phyloP scores from a whole-genome alignment of 257 asterid genomes.

The Nicotiana knightiana region DNA sequence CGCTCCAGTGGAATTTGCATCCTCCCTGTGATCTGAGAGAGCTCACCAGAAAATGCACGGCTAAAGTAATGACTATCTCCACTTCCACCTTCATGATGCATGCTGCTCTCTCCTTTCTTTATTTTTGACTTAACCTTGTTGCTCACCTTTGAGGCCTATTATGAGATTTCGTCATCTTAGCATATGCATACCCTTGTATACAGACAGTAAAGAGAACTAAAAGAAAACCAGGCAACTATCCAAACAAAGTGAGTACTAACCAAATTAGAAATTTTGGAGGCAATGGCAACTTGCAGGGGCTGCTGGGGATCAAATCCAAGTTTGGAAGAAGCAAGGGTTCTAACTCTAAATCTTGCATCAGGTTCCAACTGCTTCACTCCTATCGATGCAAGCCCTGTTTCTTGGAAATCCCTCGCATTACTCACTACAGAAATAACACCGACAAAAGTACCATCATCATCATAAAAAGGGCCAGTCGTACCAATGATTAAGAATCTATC shows the following conservation, averaged over 20 bases:
- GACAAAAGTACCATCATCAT: constrained; percentile 61
- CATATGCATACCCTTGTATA: background rate
- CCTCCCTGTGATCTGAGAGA: constrained; percentile 53
- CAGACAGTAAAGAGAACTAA: background rate
- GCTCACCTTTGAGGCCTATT: constrained; percentile 78
- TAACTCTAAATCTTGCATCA: constrained; percentile 36
- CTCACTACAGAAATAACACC: constrained; percentile 61
- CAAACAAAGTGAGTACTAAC: constrained; percentile 34
- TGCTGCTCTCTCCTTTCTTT: constrained; percentile 42
- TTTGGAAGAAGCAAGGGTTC: constrained; percentile 42
- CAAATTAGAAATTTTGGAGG: constrained; percentile 80
- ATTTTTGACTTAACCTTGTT: constrained; percentile 81
- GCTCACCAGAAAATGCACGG: constrained; percentile 41
- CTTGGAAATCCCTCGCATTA: constrained; percentile 59
- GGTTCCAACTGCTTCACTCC: constrained; percentile 26
- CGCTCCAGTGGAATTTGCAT: constrained; percentile 81
- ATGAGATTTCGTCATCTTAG: constrained; percentile 24
- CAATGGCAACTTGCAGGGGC: constrained; percentile 72
- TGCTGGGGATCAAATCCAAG: constrained; percentile 82
- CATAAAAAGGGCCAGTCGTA: constrained; percentile 69
- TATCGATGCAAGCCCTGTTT: constrained; percentile 21
- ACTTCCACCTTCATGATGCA: constrained; percentile 58
- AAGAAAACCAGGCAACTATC: background rate
- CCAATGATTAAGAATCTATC: constrained; percentile 45
- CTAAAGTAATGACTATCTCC: constrained; percentile 62